Evolutionary conservation across 805 yeast species (phyloP).

Genomic region (Wickerhamiella nectarea): DNA sequence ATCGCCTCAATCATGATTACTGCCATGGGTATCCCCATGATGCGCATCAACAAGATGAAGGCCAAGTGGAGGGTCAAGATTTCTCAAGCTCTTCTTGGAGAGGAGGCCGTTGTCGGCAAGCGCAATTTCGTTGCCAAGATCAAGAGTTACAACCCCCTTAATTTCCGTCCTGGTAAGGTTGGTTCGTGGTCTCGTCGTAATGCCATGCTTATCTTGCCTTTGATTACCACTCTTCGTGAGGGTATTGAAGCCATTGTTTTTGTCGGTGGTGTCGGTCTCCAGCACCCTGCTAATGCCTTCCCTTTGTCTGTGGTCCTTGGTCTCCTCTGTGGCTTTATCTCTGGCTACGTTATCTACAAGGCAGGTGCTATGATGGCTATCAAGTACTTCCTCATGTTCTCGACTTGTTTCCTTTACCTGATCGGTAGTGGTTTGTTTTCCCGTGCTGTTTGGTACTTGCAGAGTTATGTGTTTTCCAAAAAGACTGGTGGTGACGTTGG

Average conservation of each 20-base stretch:
- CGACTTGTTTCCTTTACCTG: slow-evolving; percentile 79
- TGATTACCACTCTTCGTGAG: slow-evolving; percentile 85
- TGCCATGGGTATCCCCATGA: slow-evolving; percentile 91
- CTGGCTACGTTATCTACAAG: slow-evolving; percentile 61
- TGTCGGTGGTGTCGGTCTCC: slow-evolving; percentile 83
- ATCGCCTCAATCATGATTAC: slow-evolving; percentile 84
- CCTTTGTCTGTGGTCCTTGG: slow-evolving; percentile 92
- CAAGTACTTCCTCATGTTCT: slow-evolving; percentile 72
- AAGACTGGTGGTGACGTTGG: slow-evolving; percentile 89
- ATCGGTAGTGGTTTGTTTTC: slow-evolving; percentile 89
- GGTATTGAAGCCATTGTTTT: slow-evolving; percentile 94
- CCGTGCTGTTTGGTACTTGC: slow-evolving; percentile 84
- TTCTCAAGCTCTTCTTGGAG: slow-evolving; percentile 58
- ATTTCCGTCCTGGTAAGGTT: slow-evolving; percentile 17
- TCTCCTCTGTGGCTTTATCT: slow-evolving; percentile 57
- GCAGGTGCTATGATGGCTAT: slow-evolving; percentile 75
- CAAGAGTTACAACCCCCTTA: slow-evolving; percentile 17
- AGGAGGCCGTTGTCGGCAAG: slow-evolving; percentile 11
- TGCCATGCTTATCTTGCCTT: slow-evolving; percentile 80
- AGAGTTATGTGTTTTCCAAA: slow-evolving; percentile 47
- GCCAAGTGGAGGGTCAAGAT: slow-evolving; percentile 94
- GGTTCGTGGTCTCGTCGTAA: slow-evolving; percentile 47
- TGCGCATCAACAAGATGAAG: slow-evolving; percentile 90
- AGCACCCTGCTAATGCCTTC: slow-evolving; percentile 53
- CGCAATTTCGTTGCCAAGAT: slow-evolving; percentile 9